Evolutionary conservation across 352 stramenopile species (phyloP).

Genomic region (Globisporangium parvum): DNA sequence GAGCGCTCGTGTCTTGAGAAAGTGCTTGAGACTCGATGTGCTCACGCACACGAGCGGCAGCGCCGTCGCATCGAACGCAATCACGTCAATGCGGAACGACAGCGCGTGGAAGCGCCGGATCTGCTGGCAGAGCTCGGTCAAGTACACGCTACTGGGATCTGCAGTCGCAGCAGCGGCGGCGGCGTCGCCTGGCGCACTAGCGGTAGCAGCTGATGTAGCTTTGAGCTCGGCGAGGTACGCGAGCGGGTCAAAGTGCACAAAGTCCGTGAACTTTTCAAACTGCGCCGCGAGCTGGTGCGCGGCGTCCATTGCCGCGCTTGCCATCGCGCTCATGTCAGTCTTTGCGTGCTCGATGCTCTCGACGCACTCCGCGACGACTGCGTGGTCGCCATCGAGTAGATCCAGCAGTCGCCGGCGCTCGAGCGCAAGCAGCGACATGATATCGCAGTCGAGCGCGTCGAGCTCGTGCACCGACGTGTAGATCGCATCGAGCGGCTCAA

Average conservation of each 20-base stretch:
- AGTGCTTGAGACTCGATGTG: conserved; percentile 55
- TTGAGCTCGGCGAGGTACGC: conserved; percentile 68
- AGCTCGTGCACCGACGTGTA: conserved; percentile 72
- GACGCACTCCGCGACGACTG: conserved; percentile 44
- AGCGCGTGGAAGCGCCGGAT: conserved; percentile 79
- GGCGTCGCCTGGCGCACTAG: conserved; percentile 6
- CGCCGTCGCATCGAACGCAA: conserved; percentile 69
- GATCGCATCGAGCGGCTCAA: conserved; percentile 78
- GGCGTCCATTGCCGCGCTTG: conserved; percentile 56
- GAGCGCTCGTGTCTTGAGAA: conserved; percentile 59
- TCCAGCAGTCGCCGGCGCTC: conserved; percentile 50
- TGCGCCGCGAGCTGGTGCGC: conserved; percentile 60
- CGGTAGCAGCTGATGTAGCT: not conserved
- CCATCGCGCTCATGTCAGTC: conserved; percentile 38
- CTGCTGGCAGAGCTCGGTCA: conserved; percentile 48
- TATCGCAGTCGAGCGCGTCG: conserved; percentile 83
- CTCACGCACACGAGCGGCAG: conserved; percentile 79
- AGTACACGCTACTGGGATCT: conserved; percentile 14
- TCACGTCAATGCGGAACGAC: conserved; percentile 45
- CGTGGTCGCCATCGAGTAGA: conserved; percentile 27
- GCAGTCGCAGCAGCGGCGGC: too few relatives aligned
- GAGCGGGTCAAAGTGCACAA: conserved; percentile 74
- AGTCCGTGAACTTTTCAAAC: conserved; percentile 78
- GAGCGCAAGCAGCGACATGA: conserved; percentile 86
- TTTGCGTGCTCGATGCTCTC: conserved; percentile 45